These are phyloP conservation scores for Puccinia hordei DNA, from an alignment of 1,284 basidiomycete genomes.

Conservation along the genomic window DNA sequence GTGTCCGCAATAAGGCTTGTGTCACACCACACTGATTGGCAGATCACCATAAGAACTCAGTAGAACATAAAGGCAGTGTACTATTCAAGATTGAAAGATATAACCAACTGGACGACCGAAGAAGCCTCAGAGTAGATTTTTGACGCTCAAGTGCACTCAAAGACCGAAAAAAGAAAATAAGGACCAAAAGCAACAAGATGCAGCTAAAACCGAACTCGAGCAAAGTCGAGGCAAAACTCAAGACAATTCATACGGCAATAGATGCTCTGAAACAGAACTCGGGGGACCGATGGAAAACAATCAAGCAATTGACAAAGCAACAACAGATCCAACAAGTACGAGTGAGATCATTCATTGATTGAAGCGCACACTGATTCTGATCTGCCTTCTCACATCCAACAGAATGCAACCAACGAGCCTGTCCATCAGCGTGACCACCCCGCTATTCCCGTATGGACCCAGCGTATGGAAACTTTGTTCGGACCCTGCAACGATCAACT, in stretches of 20 bases:
- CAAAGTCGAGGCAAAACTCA: neutral
- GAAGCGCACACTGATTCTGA: neutral
- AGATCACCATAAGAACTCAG: too few relatives aligned
- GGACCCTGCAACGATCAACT: conserved; percentile 35
- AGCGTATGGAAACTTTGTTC: conserved; percentile 43
- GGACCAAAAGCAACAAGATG: neutral
- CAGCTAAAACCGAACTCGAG: neutral
- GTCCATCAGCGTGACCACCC: neutral
- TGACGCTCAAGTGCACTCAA: too few relatives aligned
- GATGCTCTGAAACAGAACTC: conserved; percentile 9
- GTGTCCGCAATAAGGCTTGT: neutral
- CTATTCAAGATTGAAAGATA: too few relatives aligned
- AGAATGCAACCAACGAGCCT: neutral
- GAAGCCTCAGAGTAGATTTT: too few relatives aligned
- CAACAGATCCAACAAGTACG: neutral
- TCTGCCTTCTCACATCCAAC: neutral
- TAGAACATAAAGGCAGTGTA: too few relatives aligned
- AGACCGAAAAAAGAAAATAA: too few relatives aligned
- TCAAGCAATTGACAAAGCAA: conserved; percentile 6
- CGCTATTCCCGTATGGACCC: conserved; percentile 26
- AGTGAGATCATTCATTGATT: too few relatives aligned
- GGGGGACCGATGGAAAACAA: conserved; percentile 1
- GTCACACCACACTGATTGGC: neutral
- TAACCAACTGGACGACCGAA: too few relatives aligned
- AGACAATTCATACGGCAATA: neutral